Conservation (phyloP, 768 basidiomycete species). For the Agrocybe chaxingu region DNA sequence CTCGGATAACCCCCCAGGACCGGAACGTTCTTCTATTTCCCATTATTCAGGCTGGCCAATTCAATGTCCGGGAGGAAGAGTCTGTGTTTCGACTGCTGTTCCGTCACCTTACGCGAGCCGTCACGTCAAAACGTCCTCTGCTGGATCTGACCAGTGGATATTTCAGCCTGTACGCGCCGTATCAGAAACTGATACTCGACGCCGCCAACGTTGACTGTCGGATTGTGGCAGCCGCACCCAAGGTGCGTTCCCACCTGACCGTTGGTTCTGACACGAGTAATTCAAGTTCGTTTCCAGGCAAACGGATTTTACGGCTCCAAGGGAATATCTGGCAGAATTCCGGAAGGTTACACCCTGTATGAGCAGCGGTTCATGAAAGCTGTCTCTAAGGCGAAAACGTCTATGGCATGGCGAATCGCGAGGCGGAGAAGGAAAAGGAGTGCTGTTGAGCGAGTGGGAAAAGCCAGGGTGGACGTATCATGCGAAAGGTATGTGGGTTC, state of each 20-base stretch:
- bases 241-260: constrained; percentile 44
- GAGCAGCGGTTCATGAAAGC: constrained; percentile 82
- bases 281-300: constrained; percentile 48
- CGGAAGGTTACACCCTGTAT: constrained; percentile 89
- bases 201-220: constrained; percentile 55
- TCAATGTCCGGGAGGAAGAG: constrained; percentile 86
- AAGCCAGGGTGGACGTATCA: constrained; percentile 95
- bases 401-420: constrained; percentile 26
- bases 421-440: constrained; percentile 34
- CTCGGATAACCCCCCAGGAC: background rate
- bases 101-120: constrained; percentile 31
- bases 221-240: constrained; percentile 84
- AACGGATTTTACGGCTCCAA: constrained; percentile 93
- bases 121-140: constrained; percentile 31
- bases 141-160: constrained; percentile 93
- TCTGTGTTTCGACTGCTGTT: constrained; percentile 56
- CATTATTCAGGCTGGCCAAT: constrained; percentile 86
- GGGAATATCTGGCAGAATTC: constrained; percentile 90
- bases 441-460: constrained; percentile 86
- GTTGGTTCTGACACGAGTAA: background rate
- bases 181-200: constrained; percentile 69
- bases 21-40: constrained; percentile 62
- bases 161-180: constrained; percentile 81
- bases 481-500: constrained; percentile 72
- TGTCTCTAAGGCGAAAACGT: constrained; percentile 45